These are phyloP conservation scores for Emericellopsis cladophorae DNA, from an alignment of 2,329 filamentous ascomycete genomes.

Conservation along the genomic window DNA sequence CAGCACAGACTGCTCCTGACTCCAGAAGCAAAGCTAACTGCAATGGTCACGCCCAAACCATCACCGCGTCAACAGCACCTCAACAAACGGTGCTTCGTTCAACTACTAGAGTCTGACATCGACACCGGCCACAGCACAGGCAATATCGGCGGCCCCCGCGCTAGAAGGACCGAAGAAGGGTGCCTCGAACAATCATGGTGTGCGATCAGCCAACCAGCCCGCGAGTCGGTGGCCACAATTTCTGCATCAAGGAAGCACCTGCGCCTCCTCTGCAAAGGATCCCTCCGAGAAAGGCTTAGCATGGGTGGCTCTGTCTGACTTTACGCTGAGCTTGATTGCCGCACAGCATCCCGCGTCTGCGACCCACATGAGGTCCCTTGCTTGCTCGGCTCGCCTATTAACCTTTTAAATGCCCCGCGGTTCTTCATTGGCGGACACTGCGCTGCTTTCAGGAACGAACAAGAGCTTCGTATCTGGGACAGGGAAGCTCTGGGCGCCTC, in stretches of 20 bases:
- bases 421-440: background rate
- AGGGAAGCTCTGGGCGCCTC: background rate
- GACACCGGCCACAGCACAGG: background rate
- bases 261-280: background rate
- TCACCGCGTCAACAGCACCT: background rate
- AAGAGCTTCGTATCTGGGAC: background rate
- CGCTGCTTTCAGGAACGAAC: background rate
- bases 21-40: background rate
- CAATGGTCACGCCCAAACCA: background rate
- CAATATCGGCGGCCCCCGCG: background rate
- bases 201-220: background rate
- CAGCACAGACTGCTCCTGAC: background rate
- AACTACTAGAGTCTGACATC: background rate
- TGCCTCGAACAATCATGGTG: background rate
- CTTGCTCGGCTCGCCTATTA: background rate
- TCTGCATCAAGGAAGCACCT: background rate
- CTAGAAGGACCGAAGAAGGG: background rate
- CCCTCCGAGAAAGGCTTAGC: background rate
- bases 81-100: background rate
- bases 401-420: background rate
- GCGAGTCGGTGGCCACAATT: too few species aligned
- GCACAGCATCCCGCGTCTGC: background rate
- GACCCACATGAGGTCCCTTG: background rate
- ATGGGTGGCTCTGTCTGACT: background rate
- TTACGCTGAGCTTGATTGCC: background rate